Percentiles rank a stretch among this genome's conserved stretches.
Evolutionary conservation across 768 basidiomycete species (phyloP).

Genomic region (Tricholoma flavovirens): DNA sequence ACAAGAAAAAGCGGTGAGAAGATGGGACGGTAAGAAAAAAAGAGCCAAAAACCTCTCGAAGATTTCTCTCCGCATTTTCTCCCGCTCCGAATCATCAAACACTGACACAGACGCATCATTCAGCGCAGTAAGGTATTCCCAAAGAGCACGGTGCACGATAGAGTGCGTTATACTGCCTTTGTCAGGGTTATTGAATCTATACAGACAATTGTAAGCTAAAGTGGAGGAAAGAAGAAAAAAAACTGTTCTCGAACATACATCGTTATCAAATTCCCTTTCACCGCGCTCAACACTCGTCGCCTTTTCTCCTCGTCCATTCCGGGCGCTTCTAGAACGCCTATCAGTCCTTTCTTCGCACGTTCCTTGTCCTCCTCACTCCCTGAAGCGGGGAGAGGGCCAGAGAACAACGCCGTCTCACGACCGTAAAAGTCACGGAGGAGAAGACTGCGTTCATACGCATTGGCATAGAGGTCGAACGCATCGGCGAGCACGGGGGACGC

Average conservation of each 20-base stretch:
- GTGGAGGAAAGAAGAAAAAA: neutral
- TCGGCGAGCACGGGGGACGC: slow-evolving; percentile 82
- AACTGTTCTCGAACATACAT: slow-evolving; percentile 48
- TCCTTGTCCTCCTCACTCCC: slow-evolving; percentile 62
- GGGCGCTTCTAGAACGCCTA: slow-evolving; percentile 50
- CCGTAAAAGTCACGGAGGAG: slow-evolving; percentile 88
- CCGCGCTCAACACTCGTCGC: slow-evolving; percentile 57
- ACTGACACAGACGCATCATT: slow-evolving; percentile 28
- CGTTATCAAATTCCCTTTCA: slow-evolving; percentile 68
- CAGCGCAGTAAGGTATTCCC: slow-evolving; percentile 75
- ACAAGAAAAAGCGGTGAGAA: neutral
- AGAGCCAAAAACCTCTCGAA: slow-evolving; percentile 59
- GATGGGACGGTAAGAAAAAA: neutral
- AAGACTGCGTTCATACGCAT: slow-evolving; percentile 76
- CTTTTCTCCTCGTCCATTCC: slow-evolving; percentile 57
- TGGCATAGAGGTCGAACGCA: slow-evolving; percentile 82
- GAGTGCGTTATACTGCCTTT: slow-evolving; percentile 85
- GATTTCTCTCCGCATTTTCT: slow-evolving; percentile 72
- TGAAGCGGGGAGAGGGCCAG: slow-evolving; percentile 25
- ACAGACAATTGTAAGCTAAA: neutral
- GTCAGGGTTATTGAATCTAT: slow-evolving; percentile 86
- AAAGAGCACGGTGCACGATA: slow-evolving; percentile 80
- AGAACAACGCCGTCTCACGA: slow-evolving; percentile 77
- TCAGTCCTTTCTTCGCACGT: slow-evolving; percentile 58
- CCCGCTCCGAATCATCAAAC: slow-evolving; percentile 58